Percentiles rank a stretch among this genome's conserved stretches.
phyloP scores from a whole-genome alignment of 2,329 filamentous ascomycete genomes.

The Verticillium klebahnii region DNA sequence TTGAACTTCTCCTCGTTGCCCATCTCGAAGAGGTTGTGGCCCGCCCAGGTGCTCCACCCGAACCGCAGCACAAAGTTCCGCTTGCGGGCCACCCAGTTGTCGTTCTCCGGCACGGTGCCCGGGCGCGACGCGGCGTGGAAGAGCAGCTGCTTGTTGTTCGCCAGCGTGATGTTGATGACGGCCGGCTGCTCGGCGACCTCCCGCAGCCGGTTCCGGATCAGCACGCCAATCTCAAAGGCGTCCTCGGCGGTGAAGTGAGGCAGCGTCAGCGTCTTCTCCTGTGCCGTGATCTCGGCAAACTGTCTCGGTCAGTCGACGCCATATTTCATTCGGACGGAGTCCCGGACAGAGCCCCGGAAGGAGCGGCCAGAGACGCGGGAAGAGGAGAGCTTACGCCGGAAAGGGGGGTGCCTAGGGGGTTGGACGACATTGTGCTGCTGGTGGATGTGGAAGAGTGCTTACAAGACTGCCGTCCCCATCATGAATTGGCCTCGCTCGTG shows the following conservation, averaged over 20 bases:
- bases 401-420: not conserved
- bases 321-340: too few species aligned
- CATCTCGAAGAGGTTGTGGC: conserved; percentile 5
- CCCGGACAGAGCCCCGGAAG: too few species aligned
- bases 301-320: not conserved
- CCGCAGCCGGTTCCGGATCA: conserved; percentile 5
- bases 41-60: conserved; percentile 7
- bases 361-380: too few species aligned
- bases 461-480: not conserved
- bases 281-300: conserved; percentile 6
- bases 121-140: conserved; percentile 6
- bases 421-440: not conserved
- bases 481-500: too few species aligned
- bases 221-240: conserved; percentile 5
- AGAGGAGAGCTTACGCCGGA: not conserved
- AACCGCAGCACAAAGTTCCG: conserved; percentile 5
- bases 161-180: conserved; percentile 5
- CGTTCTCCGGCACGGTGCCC: conserved; percentile 7
- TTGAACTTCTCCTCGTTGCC: conserved; percentile 7
- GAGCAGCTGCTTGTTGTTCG: conserved; percentile 7
- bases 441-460: not conserved
- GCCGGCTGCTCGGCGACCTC: conserved; percentile 5
- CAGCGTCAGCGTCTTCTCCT: conserved; percentile 3
- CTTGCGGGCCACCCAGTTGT: conserved; percentile 8
- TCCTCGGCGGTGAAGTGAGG: conserved; percentile 6